These are phyloP conservation scores for Arthrobotrys musiformis DNA, from an alignment of 2,329 filamentous ascomycete genomes.

Conservation along the genomic window DNA sequence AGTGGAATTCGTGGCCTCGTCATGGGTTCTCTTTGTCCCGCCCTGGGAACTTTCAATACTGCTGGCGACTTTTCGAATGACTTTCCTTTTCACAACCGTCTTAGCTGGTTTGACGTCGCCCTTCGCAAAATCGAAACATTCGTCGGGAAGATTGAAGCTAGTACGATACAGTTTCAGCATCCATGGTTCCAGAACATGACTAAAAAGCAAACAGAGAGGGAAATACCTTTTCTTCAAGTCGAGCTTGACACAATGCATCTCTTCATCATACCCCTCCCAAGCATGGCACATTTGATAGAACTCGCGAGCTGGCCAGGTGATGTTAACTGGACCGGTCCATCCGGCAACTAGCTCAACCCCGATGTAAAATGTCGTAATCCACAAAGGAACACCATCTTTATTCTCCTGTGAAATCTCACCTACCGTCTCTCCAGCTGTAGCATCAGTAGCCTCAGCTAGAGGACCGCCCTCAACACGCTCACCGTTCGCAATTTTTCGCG, in stretches of 20 bases:
- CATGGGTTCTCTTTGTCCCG: slow-evolving; percentile 53
- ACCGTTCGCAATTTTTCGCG: slow-evolving; percentile 72
- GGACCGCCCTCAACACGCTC: slow-evolving; percentile 67
- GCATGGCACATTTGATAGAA: slow-evolving; percentile 85
- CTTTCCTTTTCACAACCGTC: slow-evolving; percentile 70
- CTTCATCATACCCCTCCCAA: slow-evolving; percentile 78
- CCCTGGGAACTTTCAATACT: slow-evolving; percentile 42
- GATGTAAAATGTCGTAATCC: slow-evolving; percentile 94
- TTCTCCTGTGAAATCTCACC: slow-evolving; percentile 60
- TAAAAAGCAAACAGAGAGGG: background rate
- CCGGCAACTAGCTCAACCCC: slow-evolving; percentile 82
- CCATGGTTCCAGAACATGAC: background rate
- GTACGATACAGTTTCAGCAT: slow-evolving; percentile 34
- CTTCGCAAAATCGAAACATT: slow-evolving; percentile 77
- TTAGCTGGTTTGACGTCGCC: slow-evolving; percentile 77
- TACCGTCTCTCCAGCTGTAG: slow-evolving; percentile 54
- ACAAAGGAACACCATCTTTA: slow-evolving; percentile 68
- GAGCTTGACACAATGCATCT: slow-evolving; percentile 81
- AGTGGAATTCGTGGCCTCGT: slow-evolving; percentile 32
- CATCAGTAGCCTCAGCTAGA: slow-evolving; percentile 60
- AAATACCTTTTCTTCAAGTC: slow-evolving; percentile 87
- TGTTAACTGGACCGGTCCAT: slow-evolving; percentile 65
- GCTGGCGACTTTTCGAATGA: slow-evolving; percentile 57
- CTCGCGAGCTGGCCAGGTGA: slow-evolving; percentile 79
- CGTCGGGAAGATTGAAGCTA: slow-evolving; percentile 87